Evolutionary conservation across 1,139 yeast species (phyloP).

Genomic region (Taphrina deformans): DNA sequence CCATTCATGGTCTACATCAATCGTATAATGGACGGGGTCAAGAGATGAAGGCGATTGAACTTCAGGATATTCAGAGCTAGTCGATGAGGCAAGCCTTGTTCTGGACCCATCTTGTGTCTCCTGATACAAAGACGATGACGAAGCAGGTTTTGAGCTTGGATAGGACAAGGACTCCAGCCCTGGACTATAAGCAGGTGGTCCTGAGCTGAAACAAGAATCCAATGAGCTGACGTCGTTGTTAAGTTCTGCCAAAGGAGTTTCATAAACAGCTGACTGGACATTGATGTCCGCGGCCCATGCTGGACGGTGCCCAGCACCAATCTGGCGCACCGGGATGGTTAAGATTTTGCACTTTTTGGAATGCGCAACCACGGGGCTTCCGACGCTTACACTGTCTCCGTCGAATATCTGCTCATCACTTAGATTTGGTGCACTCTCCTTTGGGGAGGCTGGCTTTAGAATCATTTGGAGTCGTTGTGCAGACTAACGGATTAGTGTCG

Average conservation of each 20-base stretch:
- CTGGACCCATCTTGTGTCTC: background rate
- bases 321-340: no score
- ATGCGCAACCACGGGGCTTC: no score
- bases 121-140: background rate
- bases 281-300: no score
- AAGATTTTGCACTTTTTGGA: no score
- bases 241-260: background rate
- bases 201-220: background rate
- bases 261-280: background rate
- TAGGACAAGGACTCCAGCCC: background rate
- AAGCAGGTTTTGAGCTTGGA: background rate
- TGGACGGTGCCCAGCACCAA: no score
- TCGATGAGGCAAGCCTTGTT: background rate
- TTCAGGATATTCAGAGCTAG: background rate
- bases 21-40: background rate
- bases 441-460: no score
- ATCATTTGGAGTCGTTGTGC: background rate
- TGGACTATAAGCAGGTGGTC: background rate
- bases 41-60: background rate
- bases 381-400: no score
- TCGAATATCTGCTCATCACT: no score
- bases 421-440: no score
- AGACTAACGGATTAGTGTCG: background rate
- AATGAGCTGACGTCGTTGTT: background rate
- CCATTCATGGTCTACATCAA: background rate